A percentile compares a stretch with the other conserved stretches of the same genome.
Conservation (phyloP, 1,284 basidiomycete species). For the Cystobasidiaceae sp. region DNA sequence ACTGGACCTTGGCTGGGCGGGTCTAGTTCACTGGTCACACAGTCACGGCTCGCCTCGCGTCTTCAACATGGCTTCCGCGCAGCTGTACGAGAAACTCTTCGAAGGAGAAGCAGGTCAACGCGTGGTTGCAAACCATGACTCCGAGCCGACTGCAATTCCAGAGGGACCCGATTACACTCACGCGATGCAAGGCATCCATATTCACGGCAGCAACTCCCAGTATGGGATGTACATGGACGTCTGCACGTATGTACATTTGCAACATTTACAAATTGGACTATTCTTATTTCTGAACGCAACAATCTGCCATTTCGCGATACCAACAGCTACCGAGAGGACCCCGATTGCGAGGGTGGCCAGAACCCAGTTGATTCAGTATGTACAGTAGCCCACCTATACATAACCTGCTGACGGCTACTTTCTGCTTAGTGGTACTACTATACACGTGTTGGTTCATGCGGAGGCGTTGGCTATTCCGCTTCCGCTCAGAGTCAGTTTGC, state of each 20-base stretch:
- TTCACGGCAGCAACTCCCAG: conserved; percentile 39
- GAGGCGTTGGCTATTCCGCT: neutral
- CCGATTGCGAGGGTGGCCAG: conserved; percentile 37
- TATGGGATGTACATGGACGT: conserved; percentile 38
- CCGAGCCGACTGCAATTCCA: conserved; percentile 36
- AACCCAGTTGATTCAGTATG: conserved; percentile 25
- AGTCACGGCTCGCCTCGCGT: conserved; percentile 34
- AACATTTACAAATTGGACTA: too few relatives aligned
- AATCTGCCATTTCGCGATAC: neutral
- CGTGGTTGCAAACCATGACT: conserved; percentile 39
- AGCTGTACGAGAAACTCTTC: conserved; percentile 38
- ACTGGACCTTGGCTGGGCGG: conserved; percentile 36
- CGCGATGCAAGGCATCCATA: conserved; percentile 40
- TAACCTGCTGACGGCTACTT: neutral
- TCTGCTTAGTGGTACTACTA: conserved; percentile 36
- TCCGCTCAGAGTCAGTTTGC: neutral
- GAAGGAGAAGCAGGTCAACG: conserved; percentile 40
- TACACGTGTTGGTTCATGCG: conserved; percentile 29
- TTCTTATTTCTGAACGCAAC: too few relatives aligned
- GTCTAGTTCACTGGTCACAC: conserved; percentile 34
- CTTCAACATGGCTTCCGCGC: conserved; percentile 38
- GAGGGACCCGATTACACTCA: conserved; percentile 37
- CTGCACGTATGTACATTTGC: too few relatives aligned
- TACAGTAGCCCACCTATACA: neutral
- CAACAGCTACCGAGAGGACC: conserved; percentile 26